Base-by-base conservation (phyloP, 176 grass and related monocot genomes). In the Phragmites australis region DNA sequence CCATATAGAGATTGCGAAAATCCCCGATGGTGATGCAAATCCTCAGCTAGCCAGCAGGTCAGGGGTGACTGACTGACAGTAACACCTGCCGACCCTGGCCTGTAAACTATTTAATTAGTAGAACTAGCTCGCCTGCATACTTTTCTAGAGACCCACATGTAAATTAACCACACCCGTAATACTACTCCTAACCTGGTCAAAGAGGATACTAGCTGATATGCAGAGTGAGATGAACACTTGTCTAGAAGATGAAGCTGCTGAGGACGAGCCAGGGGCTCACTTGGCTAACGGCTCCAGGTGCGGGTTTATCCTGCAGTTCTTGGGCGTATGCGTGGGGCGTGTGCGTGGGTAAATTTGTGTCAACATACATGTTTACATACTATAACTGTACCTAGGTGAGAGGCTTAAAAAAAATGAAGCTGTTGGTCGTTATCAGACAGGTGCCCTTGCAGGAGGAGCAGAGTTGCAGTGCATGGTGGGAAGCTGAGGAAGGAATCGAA, bases 111-210 rank as follows among this genome's bases (percentile, higher is more conserved):
- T 6, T 7, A 40, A 1, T 65, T 25, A 56, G 9, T 56, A 54
- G 46, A 10, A 1, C 7, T 56, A n/a, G 32, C 3, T 32, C 1
- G 34, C 16, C 21, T 19, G n/a, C 7, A 6, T 67, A 4, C 18
- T 56, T 4, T 67, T 68, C 65, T 68, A 45, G 41, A 68, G 45
- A 15, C 41, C 10, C 57, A 31, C 13, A 5, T 37, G 2, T 3
- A 17, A 17, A 49, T 49, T 37, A 2, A 37, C 34, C 34, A 37
- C 34, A 37, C 34, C 5, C 2, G 5, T 37, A 37, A 37, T 37
- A n/a, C n/a, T n/a, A n/a, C n/a, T n/a, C n/a, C n/a, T 19, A 63
- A 43, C 40, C 65, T 68, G 65, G 40, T 68, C 40, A 68, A 42
- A 45, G 23, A 26, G 39, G 65, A 68, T 42, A 46, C 22, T n/a